phyloP scores from a whole-genome alignment of 2,329 filamentous ascomycete species.

The Epichloe festucae region DNA sequence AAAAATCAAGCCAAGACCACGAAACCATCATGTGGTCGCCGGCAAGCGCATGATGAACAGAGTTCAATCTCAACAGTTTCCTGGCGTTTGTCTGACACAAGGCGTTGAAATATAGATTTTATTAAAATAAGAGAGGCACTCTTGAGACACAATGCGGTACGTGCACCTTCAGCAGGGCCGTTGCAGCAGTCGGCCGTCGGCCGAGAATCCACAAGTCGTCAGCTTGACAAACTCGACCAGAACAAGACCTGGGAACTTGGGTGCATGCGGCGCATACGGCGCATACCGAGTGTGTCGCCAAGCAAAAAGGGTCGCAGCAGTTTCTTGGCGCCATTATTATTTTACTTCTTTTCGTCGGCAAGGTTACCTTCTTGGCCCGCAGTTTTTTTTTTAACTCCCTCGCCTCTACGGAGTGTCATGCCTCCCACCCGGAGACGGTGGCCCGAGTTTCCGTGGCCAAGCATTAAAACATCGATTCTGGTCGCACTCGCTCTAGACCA shows the following conservation, averaged over 20 bases:
- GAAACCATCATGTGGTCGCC: neutral
- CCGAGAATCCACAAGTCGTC: neutral
- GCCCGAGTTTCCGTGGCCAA: neutral
- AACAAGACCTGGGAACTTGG: no score
- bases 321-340: no score
- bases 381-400: no score
- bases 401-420: no score
- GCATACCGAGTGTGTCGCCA: no score
- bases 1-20: neutral
- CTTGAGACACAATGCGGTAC: conserved; percentile 2
- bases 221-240: no score
- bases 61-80: neutral
- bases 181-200: neutral
- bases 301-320: no score
- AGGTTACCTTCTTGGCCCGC: no score
- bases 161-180: neutral
- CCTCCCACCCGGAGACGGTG: neutral
- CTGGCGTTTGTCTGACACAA: neutral
- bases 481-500: neutral
- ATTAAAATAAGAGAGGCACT: neutral
- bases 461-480: no score
- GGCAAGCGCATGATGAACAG: no score
- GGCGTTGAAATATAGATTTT: neutral
- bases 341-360: no score
- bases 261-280: no score